Conservation (phyloP, 2,329 filamentous ascomycete genomes). For the Stachybotrys echinatus region DNA sequence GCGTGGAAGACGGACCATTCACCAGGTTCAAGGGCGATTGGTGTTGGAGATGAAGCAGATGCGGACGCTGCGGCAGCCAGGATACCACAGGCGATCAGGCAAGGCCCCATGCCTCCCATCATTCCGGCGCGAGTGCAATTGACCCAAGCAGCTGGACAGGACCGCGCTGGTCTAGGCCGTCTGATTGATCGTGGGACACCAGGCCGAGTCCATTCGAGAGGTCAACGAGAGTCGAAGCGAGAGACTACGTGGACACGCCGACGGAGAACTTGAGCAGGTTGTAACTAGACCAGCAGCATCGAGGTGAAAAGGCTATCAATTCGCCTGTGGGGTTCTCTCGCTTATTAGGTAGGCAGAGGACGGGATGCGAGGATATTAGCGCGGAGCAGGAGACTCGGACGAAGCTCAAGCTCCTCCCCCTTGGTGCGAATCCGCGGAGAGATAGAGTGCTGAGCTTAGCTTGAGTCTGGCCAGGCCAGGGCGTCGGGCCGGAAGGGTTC, state of each 20-base stretch:
- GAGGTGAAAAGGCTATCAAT: neutral
- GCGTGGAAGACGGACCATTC: slow-evolving; percentile 11
- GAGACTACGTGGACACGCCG: neutral
- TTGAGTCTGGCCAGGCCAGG: too few species aligned
- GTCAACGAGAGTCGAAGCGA: neutral
- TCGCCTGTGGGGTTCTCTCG: neutral
- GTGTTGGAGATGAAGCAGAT: slow-evolving; percentile 7
- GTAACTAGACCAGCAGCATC: neutral
- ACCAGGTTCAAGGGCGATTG: slow-evolving; percentile 13
- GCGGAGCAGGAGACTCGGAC: too few species aligned
- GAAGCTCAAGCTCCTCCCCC: too few species aligned
- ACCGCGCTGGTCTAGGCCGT: neutral
- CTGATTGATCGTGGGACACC: neutral
- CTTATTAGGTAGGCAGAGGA: neutral
- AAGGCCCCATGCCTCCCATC: neutral
- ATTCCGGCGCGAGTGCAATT: neutral
- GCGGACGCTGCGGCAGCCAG: neutral
- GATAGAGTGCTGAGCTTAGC: too few species aligned
- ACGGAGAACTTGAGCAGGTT: neutral
- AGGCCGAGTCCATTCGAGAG: neutral
- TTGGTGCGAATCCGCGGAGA: too few species aligned
- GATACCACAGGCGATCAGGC: neutral
- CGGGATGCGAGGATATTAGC: too few species aligned
- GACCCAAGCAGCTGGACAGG: neutral
- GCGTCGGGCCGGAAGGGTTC: too few species aligned